Percentiles rank a stretch among this genome's conserved stretches.
Conservation (phyloP, 139 green algal species). For the Micractinium conductrix region DNA sequence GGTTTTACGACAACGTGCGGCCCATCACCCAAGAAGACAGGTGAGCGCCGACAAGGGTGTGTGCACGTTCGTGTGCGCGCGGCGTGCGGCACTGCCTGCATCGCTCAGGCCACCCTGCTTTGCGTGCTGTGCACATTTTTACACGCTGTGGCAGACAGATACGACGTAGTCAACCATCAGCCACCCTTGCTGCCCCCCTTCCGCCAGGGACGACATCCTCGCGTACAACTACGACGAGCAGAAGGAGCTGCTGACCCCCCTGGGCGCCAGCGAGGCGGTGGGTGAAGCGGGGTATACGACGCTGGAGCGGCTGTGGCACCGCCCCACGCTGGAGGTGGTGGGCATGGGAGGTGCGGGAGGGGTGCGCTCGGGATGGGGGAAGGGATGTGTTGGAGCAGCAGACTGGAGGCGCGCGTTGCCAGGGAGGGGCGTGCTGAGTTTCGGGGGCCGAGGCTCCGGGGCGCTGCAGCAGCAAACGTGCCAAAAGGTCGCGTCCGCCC, state of each 20-base stretch:
- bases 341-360: constrained; percentile 55
- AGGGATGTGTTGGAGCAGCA: too few relatives aligned
- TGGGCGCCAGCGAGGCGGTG: constrained; percentile 55
- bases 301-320: constrained; percentile 65
- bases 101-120: not conserved
- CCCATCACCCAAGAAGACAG: constrained; percentile 53
- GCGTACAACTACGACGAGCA: constrained; percentile 57
- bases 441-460: too few relatives aligned
- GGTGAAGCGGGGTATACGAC: constrained; percentile 69
- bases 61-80: not conserved
- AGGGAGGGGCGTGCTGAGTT: too few relatives aligned
- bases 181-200: not conserved
- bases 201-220: constrained; percentile 49
- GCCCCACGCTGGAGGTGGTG: constrained; percentile 77
- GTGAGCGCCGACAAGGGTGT: not conserved
- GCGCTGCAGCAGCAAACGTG: too few relatives aligned
- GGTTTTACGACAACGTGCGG: constrained; percentile 74
- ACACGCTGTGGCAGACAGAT: not conserved
- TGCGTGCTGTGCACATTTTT: not conserved
- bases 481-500: too few relatives aligned
- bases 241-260: constrained; percentile 41
- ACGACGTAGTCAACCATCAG: not conserved
- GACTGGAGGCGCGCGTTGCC: too few relatives aligned
- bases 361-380: too few relatives aligned
- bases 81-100: too few relatives aligned